Percentiles rank a stretch among this genome's conserved stretches.
Evolutionary conservation across 2,329 filamentous ascomycete species (phyloP).

Genomic region (Penicillium sumatraense): DNA sequence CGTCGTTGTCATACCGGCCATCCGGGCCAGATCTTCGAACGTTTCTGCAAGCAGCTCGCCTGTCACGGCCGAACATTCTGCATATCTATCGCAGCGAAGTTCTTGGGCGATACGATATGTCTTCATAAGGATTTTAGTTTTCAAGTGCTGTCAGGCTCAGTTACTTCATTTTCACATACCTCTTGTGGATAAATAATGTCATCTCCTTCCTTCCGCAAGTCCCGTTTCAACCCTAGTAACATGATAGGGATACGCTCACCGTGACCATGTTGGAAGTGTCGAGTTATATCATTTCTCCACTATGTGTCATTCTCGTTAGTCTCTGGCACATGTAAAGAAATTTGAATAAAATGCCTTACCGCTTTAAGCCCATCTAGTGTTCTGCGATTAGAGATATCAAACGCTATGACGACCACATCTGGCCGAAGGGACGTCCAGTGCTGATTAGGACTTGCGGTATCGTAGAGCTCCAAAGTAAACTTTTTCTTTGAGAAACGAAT

Average conservation of each 20-base stretch:
- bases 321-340: neutral
- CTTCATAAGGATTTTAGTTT: slow-evolving; percentile 36
- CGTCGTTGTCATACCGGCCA: slow-evolving; percentile 63
- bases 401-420: slow-evolving; percentile 62
- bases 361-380: slow-evolving; percentile 54
- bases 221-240: slow-evolving; percentile 63
- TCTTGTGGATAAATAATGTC: slow-evolving; percentile 50
- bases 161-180: slow-evolving; percentile 34
- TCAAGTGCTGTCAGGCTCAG: slow-evolving; percentile 24
- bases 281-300: slow-evolving; percentile 49
- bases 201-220: slow-evolving; percentile 55
- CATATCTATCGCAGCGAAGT: slow-evolving; percentile 65
- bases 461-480: slow-evolving; percentile 61
- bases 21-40: slow-evolving; percentile 63
- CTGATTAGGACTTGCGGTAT: slow-evolving; percentile 61
- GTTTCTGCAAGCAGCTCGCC: slow-evolving; percentile 64
- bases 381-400: slow-evolving; percentile 59
- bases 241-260: slow-evolving; percentile 59
- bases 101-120: slow-evolving; percentile 63
- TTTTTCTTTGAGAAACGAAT: slow-evolving; percentile 60
- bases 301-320: slow-evolving; percentile 17
- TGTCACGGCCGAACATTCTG: slow-evolving; percentile 65
- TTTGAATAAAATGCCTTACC: slow-evolving; percentile 19
- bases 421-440: slow-evolving; percentile 60
- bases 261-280: slow-evolving; percentile 55